phyloP scores from a whole-genome alignment of 1,139 yeast species.

The Kodamaea derodonti region DNA sequence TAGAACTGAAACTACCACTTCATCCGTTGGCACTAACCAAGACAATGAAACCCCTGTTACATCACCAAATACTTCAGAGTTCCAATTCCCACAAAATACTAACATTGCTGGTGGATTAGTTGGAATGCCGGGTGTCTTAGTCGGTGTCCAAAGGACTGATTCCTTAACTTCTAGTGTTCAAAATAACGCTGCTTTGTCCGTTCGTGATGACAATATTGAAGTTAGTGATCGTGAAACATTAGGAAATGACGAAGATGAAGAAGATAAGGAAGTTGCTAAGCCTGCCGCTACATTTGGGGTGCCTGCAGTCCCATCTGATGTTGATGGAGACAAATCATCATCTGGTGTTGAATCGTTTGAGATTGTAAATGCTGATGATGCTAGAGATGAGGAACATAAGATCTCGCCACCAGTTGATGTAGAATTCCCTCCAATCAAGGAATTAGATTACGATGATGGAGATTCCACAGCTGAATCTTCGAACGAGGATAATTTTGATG shows the following conservation, averaged over 20 bases:
- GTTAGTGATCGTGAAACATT: constrained; percentile 60
- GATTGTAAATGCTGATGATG: constrained; percentile 50
- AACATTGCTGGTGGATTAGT: constrained; percentile 41
- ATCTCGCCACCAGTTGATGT: constrained; percentile 11
- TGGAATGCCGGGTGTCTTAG: constrained; percentile 47
- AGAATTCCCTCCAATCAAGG: constrained; percentile 73
- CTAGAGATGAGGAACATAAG: constrained; percentile 10
- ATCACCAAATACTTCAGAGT: constrained; percentile 53
- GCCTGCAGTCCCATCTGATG: constrained; percentile 10
- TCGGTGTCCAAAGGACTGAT: constrained; percentile 57
- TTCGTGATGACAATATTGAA: constrained; percentile 68
- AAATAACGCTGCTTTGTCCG: constrained; percentile 87
- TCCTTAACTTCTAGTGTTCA: constrained; percentile 88
- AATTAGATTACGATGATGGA: constrained; percentile 59
- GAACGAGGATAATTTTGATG: constrained; percentile 34
- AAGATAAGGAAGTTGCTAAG: constrained; percentile 16
- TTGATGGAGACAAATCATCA: constrained; percentile 40
- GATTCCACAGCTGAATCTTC: constrained; percentile 38
- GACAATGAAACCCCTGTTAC: constrained; percentile 54
- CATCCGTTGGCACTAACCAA: constrained; percentile 33
- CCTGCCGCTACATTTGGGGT: constrained; percentile 15
- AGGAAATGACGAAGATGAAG: constrained; percentile 12
- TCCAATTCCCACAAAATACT: constrained; percentile 48
- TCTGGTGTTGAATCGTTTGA: constrained; percentile 39
- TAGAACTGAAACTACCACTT: constrained; percentile 22